phyloP scores from a whole-genome alignment of 495 filamentous ascomycete genomes.

The Aspergillus nanangensis region DNA sequence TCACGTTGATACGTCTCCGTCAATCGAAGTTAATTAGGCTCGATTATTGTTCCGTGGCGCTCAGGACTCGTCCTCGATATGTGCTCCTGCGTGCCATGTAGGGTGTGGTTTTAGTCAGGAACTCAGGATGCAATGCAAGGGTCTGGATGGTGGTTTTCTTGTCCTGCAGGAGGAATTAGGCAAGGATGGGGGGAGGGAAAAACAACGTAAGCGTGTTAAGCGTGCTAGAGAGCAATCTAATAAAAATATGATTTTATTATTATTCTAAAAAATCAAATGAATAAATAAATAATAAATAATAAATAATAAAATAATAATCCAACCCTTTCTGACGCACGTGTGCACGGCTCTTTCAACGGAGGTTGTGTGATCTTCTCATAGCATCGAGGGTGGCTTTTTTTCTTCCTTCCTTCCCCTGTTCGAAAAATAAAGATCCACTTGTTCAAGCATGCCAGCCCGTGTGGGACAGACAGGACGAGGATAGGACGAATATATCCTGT shows the following conservation, averaged over 20 bases:
- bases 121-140: constrained; percentile 13
- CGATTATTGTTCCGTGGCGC: not conserved
- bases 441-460: constrained; percentile 18
- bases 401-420: constrained; percentile 2
- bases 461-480: constrained; percentile 8
- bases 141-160: constrained; percentile 3
- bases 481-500: not conserved
- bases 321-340: not conserved
- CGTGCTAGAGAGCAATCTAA: too few relatives aligned
- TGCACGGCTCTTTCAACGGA: constrained; percentile 1
- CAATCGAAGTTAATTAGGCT: not conserved
- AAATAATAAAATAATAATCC: too few relatives aligned
- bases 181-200: too few relatives aligned
- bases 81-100: not conserved
- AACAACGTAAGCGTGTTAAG: constrained; percentile 15
- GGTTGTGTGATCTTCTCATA: constrained; percentile 14
- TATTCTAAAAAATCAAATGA: too few relatives aligned
- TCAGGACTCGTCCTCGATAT: too few relatives aligned
- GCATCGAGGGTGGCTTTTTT: constrained; percentile 15
- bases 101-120: constrained; percentile 9
- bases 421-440: constrained; percentile 18
- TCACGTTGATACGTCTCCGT: constrained; percentile 30
- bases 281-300: too few relatives aligned
- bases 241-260: too few relatives aligned
- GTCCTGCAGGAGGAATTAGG: constrained; percentile 11